These are phyloP conservation scores for Odonthalia washingtoniensis DNA, from an alignment of 31 red algal species.

Conservation along the genomic window DNA sequence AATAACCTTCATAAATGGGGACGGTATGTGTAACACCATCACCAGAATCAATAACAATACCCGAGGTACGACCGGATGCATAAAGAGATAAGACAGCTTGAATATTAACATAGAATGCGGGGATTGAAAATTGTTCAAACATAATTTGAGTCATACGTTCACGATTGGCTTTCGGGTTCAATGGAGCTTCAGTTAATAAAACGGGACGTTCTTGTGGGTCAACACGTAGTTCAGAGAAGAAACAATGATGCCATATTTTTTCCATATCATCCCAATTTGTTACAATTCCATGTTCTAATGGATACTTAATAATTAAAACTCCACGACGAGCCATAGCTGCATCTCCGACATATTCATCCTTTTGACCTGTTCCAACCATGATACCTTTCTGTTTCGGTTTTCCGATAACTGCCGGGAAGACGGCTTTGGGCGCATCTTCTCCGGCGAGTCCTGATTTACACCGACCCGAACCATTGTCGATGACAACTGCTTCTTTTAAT, in stretches of 20 bases:
- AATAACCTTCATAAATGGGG: too few species aligned
- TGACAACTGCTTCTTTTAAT: slow-evolving; percentile 70
- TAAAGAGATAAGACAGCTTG: slow-evolving; percentile 99
- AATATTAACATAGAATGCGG: slow-evolving; percentile 99
- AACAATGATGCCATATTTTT: slow-evolving; percentile 99
- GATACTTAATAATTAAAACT: slow-evolving; percentile 99
- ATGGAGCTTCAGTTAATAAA: slow-evolving; percentile 99
- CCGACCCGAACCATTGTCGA: slow-evolving; percentile 95
- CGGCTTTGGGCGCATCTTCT: slow-evolving; percentile 97
- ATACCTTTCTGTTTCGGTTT: slow-evolving; percentile 94
- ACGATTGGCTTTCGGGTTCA: slow-evolving; percentile 99
- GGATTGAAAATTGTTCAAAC: slow-evolving; percentile 99
- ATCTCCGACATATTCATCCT: slow-evolving; percentile 99
- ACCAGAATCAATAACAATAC: slow-evolving; percentile 98
- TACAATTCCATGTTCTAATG: slow-evolving; percentile 99
- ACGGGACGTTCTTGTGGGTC: slow-evolving; percentile 97
- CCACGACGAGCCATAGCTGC: slow-evolving; percentile 98
- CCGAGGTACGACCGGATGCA: slow-evolving; percentile 99
- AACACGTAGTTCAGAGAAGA: slow-evolving; percentile 99
- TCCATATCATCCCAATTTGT: slow-evolving; percentile 99
- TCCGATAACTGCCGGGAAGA: slow-evolving; percentile 99
- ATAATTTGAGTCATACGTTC: slow-evolving; percentile 99
- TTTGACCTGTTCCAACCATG: slow-evolving; percentile 93
- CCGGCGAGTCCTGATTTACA: slow-evolving; percentile 99
- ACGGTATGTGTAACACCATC: slow-evolving; percentile 99